phyloP scores from a whole-genome alignment of 139 green algal species.

The Chlamydomonas applanata region DNA sequence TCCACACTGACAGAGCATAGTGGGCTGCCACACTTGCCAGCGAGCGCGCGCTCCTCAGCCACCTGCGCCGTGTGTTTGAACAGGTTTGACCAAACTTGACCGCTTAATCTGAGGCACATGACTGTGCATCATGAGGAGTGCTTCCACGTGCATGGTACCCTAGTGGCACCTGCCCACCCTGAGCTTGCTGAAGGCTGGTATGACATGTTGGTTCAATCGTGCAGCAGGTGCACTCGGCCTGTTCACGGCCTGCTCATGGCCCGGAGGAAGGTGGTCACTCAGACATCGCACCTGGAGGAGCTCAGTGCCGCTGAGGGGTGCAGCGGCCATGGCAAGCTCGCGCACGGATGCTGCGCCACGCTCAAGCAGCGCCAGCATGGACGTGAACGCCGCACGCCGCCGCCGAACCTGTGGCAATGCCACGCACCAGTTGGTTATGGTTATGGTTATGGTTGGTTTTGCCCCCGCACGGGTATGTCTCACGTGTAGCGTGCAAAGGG shows the following conservation, averaged over 20 bases:
- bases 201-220: background rate
- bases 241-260: no score
- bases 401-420: constrained; percentile 4
- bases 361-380: constrained; percentile 45
- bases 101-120: no score
- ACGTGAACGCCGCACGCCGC: constrained; percentile 16
- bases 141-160: background rate
- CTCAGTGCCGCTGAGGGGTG: constrained; percentile 38
- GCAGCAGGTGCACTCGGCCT: no score
- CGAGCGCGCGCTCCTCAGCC: constrained; percentile 54
- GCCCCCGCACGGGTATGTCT: no score
- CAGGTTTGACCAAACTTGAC: background rate
- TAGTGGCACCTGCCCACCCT: background rate
- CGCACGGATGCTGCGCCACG: constrained; percentile 19
- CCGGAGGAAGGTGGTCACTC: no score
- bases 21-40: constrained; percentile 45
- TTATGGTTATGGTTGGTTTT: no score
- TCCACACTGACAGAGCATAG: constrained; percentile 13
- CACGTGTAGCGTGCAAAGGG: no score
- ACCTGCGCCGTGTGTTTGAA: constrained; percentile 14
- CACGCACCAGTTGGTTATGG: no score
- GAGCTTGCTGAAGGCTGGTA: background rate
- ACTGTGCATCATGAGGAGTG: no score
- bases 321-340: constrained; percentile 17
- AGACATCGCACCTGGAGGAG: constrained; percentile 27